Base-by-base conservation (phyloP, 2,329 filamentous ascomycete species). In the Pseudocercospora fuligena region DNA sequence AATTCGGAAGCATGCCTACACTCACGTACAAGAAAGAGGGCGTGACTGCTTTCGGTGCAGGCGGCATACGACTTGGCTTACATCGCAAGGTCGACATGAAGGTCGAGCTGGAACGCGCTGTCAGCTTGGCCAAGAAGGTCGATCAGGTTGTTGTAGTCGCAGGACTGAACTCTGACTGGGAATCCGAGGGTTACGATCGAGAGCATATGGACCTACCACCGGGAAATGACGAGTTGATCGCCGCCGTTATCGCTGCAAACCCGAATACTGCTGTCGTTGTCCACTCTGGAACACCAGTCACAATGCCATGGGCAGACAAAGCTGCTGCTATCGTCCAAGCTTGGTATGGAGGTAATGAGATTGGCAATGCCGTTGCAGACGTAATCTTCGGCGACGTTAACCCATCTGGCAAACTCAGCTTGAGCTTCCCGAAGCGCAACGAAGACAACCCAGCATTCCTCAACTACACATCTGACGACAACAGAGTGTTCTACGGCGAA, bases 281-380 rank as follows among this genome's bases (percentile, higher is more conserved):
- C 75, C 92, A 94, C 73, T 92, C 90, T 0, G 92, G 92, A 40
- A 92, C 91, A 0, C 91, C 92, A 0, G 85, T 91, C 16, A 84
- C 85, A 1, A 89, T 92, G 88, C 89, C 90, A 16, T 93, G 90
- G 91, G 86, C 83, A 1, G 82, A 87, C 69, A 78, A 83, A 23
- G 88, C 90, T 2, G 86, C 89, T 2, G 86, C 89, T 1, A 88
- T 93, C 31, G 74, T 93, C 0, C 90, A 93, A 75, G 86, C 91
- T 7, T 95, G 92, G 91, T 95, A 93, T 74, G 91, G 92, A 67
- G 92, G 92, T n/a, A 92, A 95, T 74, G 92, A 95, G 80, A 90
- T 90, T 5, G 92, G 92, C 5, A 93, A 94, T 74, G 89, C 89
- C 11, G 90, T 96, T 68, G 91, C 90, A 0, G 92, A 94, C 70